These are phyloP conservation scores for Ascobolus immersus DNA, from an alignment of 495 filamentous ascomycete species.

Conservation along the genomic window DNA sequence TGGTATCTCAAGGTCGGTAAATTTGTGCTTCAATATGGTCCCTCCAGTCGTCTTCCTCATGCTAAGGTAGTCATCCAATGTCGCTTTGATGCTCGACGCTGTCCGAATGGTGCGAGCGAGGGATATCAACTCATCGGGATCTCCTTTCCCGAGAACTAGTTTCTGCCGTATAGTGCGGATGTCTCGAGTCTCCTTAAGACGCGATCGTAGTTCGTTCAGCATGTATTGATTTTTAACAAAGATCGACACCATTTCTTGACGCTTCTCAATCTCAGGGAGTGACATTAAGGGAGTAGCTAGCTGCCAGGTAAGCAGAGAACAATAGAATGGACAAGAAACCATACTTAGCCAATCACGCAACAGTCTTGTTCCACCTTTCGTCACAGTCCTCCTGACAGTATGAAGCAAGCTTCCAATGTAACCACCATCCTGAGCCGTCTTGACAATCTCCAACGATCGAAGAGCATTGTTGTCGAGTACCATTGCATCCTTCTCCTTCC, in stretches of 20 bases:
- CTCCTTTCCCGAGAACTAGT: slow-evolving; percentile 73
- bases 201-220: slow-evolving; percentile 34
- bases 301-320: not conserved
- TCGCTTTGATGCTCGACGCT: slow-evolving; percentile 37
- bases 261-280: slow-evolving; percentile 45
- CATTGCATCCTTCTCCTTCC: slow-evolving; percentile 53
- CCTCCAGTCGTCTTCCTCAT: too few relatives aligned
- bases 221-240: slow-evolving; percentile 38
- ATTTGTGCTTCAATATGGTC: too few relatives aligned
- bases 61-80: slow-evolving; percentile 3
- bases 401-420: slow-evolving; percentile 69
- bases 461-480: slow-evolving; percentile 74
- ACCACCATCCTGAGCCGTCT: slow-evolving; percentile 48
- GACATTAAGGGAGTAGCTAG: slow-evolving; percentile 61
- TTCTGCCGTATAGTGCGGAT: slow-evolving; percentile 76
- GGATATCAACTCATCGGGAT: slow-evolving; percentile 71
- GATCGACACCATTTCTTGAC: slow-evolving; percentile 56
- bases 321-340: slow-evolving; percentile 8
- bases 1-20: slow-evolving; percentile 49
- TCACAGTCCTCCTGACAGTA: slow-evolving; percentile 64
- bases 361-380: slow-evolving; percentile 66
- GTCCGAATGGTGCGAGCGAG: slow-evolving; percentile 60
- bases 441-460: slow-evolving; percentile 65
- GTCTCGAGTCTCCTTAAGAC: slow-evolving; percentile 60
- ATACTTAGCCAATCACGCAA: slow-evolving; percentile 59